Conservation (phyloP, 2,329 filamentous ascomycete species). For the Aspergillus phoenicis region DNA sequence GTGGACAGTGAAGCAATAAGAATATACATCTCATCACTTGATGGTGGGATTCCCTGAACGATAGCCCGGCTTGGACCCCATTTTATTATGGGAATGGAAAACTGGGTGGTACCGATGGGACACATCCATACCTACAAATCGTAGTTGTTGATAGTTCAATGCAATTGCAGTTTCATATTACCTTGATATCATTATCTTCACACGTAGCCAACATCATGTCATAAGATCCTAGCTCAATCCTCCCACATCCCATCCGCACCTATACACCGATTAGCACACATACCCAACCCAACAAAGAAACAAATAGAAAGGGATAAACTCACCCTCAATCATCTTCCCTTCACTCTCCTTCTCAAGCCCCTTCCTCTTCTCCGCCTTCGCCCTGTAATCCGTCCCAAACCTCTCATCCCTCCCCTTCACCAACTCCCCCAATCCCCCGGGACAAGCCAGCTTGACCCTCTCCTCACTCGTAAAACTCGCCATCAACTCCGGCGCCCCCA, state of each 20-base stretch:
- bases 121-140: slow-evolving; percentile 38
- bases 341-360: slow-evolving; percentile 43
- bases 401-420: slow-evolving; percentile 57
- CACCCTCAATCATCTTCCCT: slow-evolving; percentile 39
- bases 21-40: slow-evolving; percentile 35
- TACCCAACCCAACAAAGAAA: not conserved
- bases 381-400: slow-evolving; percentile 54
- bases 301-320: slow-evolving; percentile 15
- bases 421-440: slow-evolving; percentile 36
- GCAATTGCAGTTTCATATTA: not conserved
- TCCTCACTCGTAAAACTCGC: slow-evolving; percentile 54
- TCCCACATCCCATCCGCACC: slow-evolving; percentile 41
- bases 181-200: not conserved
- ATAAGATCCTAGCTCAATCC: not conserved
- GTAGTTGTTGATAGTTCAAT: not conserved
- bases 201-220: not conserved
- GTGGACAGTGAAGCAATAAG: slow-evolving; percentile 62
- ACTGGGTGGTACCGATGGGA: slow-evolving; percentile 46
- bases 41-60: slow-evolving; percentile 39
- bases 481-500: slow-evolving; percentile 66
- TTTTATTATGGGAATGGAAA: slow-evolving; percentile 51
- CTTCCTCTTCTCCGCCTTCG: slow-evolving; percentile 57
- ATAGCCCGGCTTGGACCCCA: slow-evolving; percentile 46
- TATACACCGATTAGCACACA: slow-evolving; percentile 17
- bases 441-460: not conserved